phyloP scores from a whole-genome alignment of 208 protist species.

The Acanthamoeba royreba region DNA sequence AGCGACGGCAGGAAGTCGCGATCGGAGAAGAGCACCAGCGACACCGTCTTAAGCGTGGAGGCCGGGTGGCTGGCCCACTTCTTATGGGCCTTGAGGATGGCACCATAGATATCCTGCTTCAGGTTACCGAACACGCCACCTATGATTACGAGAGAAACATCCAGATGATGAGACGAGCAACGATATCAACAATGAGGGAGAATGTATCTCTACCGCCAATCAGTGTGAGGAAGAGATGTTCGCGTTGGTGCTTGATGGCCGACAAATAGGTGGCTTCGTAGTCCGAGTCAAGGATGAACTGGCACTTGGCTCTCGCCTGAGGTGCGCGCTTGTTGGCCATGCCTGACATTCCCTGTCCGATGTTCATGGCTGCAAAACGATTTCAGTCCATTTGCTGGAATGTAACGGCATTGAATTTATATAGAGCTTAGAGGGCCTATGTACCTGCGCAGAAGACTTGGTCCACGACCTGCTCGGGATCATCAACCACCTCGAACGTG shows the following conservation, averaged over 20 bases:
- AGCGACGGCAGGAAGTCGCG: background rate
- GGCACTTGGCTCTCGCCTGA: background rate
- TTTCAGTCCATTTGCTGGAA: background rate
- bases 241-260: constrained; percentile 18
- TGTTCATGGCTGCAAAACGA: constrained; percentile 41
- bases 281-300: constrained; percentile 46
- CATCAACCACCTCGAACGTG: background rate
- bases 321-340: background rate
- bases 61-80: constrained; percentile 47
- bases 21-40: background rate
- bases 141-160: background rate
- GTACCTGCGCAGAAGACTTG: constrained; percentile 47
- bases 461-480: constrained; percentile 24
- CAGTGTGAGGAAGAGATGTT: constrained; percentile 18
- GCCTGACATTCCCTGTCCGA: constrained; percentile 31
- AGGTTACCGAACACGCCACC: constrained; percentile 44
- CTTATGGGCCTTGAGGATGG: constrained; percentile 38
- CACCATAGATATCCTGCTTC: background rate
- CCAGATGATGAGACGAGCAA: background rate
- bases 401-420: too few species aligned
- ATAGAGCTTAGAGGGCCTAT: too few species aligned
- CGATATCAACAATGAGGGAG: too few species aligned
- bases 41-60: background rate
- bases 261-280: constrained; percentile 48
- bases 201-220: too few species aligned